Conservation (phyloP, 805 yeast species). For the Metschnikowia anglica region DNA sequence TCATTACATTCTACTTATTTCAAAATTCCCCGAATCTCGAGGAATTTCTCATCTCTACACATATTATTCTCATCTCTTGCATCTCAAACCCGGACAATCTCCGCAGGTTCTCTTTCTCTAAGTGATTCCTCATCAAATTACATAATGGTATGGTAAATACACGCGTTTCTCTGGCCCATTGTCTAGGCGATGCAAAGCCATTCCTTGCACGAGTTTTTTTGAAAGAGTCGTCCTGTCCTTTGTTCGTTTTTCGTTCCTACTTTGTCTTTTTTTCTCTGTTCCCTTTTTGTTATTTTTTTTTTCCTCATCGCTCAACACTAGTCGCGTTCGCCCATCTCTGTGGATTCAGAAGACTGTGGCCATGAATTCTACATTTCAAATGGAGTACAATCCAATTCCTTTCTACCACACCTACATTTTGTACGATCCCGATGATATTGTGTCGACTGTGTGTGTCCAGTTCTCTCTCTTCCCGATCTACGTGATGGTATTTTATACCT, state of each 20-base stretch:
- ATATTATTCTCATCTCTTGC: slow-evolving; percentile 7
- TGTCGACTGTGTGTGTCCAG: slow-evolving; percentile 64
- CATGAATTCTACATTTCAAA: slow-evolving; percentile 1
- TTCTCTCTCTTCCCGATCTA: slow-evolving; percentile 80
- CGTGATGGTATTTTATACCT: slow-evolving; percentile 70
- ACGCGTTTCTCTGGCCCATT: slow-evolving; percentile 11
- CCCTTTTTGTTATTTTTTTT: neutral
- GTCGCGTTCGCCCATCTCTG: slow-evolving; percentile 6
- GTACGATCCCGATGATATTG: slow-evolving; percentile 63
- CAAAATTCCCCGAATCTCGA: slow-evolving; percentile 8
- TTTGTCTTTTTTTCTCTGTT: neutral
- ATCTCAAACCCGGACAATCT: slow-evolving; percentile 7
- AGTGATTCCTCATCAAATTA: slow-evolving; percentile 10
- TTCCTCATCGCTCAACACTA: neutral
- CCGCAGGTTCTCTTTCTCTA: slow-evolving; percentile 12
- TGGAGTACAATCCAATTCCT: slow-evolving; percentile 44
- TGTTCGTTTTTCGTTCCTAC: too few species aligned
- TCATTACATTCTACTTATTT: neutral
- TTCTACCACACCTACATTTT: slow-evolving; percentile 85
- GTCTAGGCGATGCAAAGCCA: neutral
- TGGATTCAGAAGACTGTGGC: neutral
- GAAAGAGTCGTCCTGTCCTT: too few species aligned
- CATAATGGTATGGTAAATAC: slow-evolving; percentile 10
- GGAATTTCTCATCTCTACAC: slow-evolving; percentile 10
- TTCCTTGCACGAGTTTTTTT: neutral